phyloP scores from a whole-genome alignment of 192 early-diverging fungal species.

The Phlyctochytrium bullatum region DNA sequence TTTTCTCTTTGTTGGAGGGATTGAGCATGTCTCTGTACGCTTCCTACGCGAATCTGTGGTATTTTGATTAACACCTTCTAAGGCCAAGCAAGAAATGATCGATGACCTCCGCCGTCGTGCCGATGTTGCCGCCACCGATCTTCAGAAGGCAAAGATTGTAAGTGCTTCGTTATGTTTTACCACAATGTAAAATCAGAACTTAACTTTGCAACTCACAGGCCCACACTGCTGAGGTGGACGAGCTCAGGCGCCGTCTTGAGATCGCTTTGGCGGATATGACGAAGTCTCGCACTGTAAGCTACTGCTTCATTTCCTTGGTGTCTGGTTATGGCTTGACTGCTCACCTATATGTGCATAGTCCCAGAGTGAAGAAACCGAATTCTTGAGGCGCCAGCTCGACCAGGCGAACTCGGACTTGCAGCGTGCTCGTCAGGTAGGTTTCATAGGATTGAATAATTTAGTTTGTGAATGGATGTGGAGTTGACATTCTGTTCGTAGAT shows the following conservation, averaged over 20 bases:
- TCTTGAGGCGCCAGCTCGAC: conserved; percentile 39
- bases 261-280: background rate
- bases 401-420: conserved; percentile 24
- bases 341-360: no score
- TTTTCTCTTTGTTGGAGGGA: no score
- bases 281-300: background rate
- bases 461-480: no score
- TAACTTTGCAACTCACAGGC: background rate
- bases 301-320: background rate
- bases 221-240: background rate
- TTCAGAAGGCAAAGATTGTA: conserved; percentile 16
- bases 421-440: conserved; percentile 13
- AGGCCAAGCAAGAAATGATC: conserved; percentile 29
- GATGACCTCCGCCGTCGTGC: conserved; percentile 40
- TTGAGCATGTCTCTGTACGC: no score
- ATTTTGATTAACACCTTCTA: no score
- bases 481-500: no score
- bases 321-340: background rate
- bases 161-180: conserved; percentile 11
- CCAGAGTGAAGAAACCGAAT: background rate
- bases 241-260: background rate
- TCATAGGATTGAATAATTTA: conserved; percentile 7
- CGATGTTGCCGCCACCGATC: conserved; percentile 30
- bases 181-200: no score
- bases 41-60: no score